Evolutionary conservation across 2,329 filamentous ascomycete species (phyloP), one percentile per base, ranked within the genome.

Genomic region (Beauveria brongniartii): DNA sequence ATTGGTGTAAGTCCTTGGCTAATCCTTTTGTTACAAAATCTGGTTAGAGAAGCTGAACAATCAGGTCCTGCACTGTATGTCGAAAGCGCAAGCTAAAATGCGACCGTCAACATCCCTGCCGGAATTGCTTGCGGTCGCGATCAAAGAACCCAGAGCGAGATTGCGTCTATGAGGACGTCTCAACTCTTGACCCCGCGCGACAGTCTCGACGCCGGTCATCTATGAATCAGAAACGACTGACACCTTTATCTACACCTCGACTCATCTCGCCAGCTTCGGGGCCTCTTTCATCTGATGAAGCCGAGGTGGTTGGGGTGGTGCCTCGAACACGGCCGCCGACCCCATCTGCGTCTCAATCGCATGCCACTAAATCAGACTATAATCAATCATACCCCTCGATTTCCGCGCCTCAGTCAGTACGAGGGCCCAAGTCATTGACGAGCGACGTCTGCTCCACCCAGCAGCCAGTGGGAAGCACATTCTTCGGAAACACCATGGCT

Each of bases 1-100:
- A 9, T 44, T 41, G 16, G 53, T 55, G 53, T 55, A 46, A 55
- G 24, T 10, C 16, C 5, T 26, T 8, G 12, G 30, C 12, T 34
- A 10, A 3, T 16, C 16, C 0, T 3, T 41, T 24, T n/a, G 22
- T 6, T 28, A 10, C 22, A 20, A 26, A 8, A 4, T 16, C 12
- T 26, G 22, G 16, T 37, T 43, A 14, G 43, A 10, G 5, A 7
- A 14, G 16, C 4, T 9, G 20, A 12, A 22, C 37, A 2, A 16
- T 18, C n/a, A 76, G 76, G 5, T 74, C 76, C 1, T 79, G 77
- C 61, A 68, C 70, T 9, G 69, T 75, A 5, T 79, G 77, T 59
- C 69, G 77, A 8, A 70, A 68, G 24, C 75, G 77, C 57, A 79
- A 79, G 63, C 71, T 78, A 16, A 69, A 72, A 20, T 79, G 77